Evolutionary conservation across 306 rosid genomes (phyloP).

Genomic region (Gastrolobium bilobum): DNA sequence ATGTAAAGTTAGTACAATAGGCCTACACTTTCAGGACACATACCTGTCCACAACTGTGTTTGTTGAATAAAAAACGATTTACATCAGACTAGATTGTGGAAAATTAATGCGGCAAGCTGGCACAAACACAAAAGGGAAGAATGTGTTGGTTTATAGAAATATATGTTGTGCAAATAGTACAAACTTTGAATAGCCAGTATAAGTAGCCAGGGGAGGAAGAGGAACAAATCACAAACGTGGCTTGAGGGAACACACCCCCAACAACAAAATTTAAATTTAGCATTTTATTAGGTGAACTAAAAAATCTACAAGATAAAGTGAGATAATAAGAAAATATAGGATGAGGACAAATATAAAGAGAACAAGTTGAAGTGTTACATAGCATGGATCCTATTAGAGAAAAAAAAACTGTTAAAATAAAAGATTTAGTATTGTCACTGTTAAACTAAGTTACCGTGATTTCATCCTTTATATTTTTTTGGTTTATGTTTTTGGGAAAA

Average conservation of each 20-base stretch:
- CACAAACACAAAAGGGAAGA: background rate
- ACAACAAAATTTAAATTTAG: background rate
- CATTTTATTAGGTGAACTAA: background rate
- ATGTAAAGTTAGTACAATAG: background rate
- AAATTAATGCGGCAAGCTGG: background rate
- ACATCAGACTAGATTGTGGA: background rate
- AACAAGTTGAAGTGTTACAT: background rate
- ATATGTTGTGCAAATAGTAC: background rate
- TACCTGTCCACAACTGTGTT: conserved; percentile 6
- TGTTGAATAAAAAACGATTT: background rate
- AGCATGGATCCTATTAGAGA: background rate
- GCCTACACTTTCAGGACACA: background rate
- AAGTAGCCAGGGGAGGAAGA: background rate
- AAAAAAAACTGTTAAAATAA: background rate
- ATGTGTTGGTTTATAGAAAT: background rate
- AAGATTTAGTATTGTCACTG: background rate
- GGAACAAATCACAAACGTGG: background rate
- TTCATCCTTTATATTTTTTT: background rate
- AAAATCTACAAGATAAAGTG: background rate
- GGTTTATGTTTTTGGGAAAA: conserved; percentile 6
- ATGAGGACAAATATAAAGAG: background rate
- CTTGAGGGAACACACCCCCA: background rate
- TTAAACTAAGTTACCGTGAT: background rate
- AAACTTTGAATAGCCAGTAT: background rate
- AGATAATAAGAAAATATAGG: background rate